Conservation (phyloP, 202 grass and related monocot genomes). For the Carex sylvatica region DNA sequence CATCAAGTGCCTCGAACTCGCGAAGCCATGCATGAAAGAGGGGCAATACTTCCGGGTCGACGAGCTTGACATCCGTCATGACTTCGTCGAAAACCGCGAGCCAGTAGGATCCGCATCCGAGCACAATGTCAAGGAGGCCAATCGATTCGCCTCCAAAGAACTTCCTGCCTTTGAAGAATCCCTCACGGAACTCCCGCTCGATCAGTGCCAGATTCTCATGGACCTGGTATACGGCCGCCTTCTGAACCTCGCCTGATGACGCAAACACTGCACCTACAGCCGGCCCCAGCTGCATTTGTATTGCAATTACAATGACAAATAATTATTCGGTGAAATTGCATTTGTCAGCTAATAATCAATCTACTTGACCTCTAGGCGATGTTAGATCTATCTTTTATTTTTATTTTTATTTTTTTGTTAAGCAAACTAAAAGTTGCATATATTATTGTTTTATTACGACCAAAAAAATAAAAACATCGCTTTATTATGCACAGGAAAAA, state of each 20-base stretch:
- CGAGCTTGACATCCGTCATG: slow-evolving; percentile 56
- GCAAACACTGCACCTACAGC: slow-evolving; percentile 80
- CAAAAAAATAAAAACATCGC: background rate
- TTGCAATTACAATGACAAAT: background rate
- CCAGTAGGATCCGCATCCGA: slow-evolving; percentile 94
- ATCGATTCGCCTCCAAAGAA: slow-evolving; percentile 84
- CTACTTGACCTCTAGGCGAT: background rate
- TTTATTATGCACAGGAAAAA: too few species aligned
- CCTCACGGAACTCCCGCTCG: slow-evolving; percentile 69
- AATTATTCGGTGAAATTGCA: background rate
- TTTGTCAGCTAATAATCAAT: too few species aligned
- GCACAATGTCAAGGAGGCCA: slow-evolving; percentile 73
- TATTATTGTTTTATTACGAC: background rate
- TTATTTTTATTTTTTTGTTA: background rate
- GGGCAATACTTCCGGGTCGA: slow-evolving; percentile 67
- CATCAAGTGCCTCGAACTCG: slow-evolving; percentile 68
- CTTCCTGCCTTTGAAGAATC: slow-evolving; percentile 56
- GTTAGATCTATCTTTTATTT: background rate
- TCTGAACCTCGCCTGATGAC: slow-evolving; percentile 60
- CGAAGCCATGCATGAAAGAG: slow-evolving; percentile 73
- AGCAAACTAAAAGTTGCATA: background rate
- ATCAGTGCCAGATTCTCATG: slow-evolving; percentile 67
- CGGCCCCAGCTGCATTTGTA: slow-evolving; percentile 60
- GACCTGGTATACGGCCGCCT: slow-evolving; percentile 60
- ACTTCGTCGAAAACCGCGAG: slow-evolving; percentile 88